Percentiles rank a stretch among this genome's conserved stretches.
These are phyloP conservation scores for Colletotrichum sp. DNA, from an alignment of 2,329 filamentous ascomycete genomes.

Conservation along the genomic window DNA sequence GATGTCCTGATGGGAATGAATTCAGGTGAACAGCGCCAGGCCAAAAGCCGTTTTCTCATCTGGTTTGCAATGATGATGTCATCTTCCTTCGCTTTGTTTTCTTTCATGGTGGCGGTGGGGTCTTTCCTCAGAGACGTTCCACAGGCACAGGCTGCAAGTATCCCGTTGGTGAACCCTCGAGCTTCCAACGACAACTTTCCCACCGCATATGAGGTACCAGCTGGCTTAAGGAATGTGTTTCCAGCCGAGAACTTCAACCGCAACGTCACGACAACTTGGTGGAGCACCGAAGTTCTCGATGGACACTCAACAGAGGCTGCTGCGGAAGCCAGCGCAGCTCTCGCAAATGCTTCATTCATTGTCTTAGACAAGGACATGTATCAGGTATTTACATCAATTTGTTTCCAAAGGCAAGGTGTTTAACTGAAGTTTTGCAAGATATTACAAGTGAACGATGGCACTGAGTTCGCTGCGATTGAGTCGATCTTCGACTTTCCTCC, in stretches of 20 bases:
- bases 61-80: not conserved
- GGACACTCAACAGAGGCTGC: not conserved
- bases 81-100: not conserved
- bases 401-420: not conserved
- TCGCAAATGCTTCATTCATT: not conserved
- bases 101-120: not conserved
- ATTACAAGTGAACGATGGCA: not conserved
- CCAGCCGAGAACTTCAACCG: constrained; percentile 22
- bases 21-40: not conserved
- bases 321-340: not conserved
- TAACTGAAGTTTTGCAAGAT: fast-evolving
- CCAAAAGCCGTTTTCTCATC: not conserved
- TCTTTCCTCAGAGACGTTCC: not conserved
- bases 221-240: constrained; percentile 1
- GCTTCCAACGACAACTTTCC: not conserved
- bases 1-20: not conserved
- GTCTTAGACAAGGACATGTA: not conserved
- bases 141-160: not conserved
- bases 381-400: not conserved
- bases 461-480: not conserved
- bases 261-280: constrained; percentile 19
- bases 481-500: not conserved
- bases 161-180: not conserved
- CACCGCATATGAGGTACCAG: not conserved
- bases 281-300: constrained; percentile 12